Conservation (phyloP, 352 stramenopile species). For the Globisporangium polare region DNA sequence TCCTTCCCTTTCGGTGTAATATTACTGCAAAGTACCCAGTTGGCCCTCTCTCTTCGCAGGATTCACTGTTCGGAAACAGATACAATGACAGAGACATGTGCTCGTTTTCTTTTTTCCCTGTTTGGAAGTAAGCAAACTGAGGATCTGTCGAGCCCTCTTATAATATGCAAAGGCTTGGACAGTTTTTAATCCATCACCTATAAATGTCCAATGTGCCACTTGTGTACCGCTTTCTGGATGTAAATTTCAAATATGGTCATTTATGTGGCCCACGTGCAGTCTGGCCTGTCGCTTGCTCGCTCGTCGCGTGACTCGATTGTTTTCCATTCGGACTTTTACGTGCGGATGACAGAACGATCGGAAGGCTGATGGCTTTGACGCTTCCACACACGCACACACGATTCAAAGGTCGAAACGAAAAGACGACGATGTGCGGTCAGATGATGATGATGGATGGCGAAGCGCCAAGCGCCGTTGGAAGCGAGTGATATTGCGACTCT, state of each 20-base stretch:
- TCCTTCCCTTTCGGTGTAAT: too few species aligned
- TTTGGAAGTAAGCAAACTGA: too few species aligned
- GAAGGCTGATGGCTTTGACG: too few species aligned
- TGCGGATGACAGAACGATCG: not conserved
- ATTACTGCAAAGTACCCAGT: not conserved
- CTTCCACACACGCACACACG: too few species aligned
- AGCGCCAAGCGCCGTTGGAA: not conserved
- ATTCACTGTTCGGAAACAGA: not conserved
- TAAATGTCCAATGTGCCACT: not conserved
- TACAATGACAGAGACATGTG: too few species aligned
- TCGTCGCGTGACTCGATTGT: not conserved
- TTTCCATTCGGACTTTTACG: not conserved
- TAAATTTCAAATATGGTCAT: not conserved
- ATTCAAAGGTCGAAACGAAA: too few species aligned
- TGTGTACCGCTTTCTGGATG: not conserved
- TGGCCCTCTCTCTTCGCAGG: not conserved
- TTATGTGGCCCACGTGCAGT: not conserved
- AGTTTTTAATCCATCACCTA: not conserved
- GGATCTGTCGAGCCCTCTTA: not conserved
- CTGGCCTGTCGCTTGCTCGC: constrained; percentile 3
- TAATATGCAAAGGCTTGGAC: not conserved
- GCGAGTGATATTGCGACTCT: not conserved
- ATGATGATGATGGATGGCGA: not conserved
- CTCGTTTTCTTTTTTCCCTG: too few species aligned
- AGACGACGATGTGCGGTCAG: not conserved